Evolutionary conservation across 2,329 filamentous ascomycete species (phyloP), one percentile per base, ranked within the genome.

Genomic region (Penicillium sp.): DNA sequence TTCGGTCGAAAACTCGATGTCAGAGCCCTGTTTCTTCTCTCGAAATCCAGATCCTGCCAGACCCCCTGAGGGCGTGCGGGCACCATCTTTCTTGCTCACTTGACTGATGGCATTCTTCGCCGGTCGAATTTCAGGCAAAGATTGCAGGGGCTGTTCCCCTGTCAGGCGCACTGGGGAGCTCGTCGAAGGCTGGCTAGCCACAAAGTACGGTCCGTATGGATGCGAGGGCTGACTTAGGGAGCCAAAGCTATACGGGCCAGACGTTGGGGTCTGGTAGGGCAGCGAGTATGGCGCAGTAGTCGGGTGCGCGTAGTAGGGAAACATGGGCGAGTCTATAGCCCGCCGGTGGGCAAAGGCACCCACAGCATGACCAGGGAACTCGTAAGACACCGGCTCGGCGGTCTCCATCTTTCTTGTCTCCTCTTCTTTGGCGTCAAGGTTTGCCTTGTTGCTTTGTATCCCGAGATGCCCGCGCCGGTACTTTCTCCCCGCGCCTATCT

Each of bases 1-100:
- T 43, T 87, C 80, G 0, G 89, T 95, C n/a, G 79, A 77, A 61
- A 90, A 91, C 45, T 78, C 75, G 26, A 80, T 69, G n/a, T 78
- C 71, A 2, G 48, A 67, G 43, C 71, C 62, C 19, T 35, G 18
- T 13, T 41, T 43, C 32, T 35, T 39, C 4, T 38, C 35, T 17
- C 17, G 14, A 14, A 16, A 33, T 3, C 13, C 21, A 25, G n/a
- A n/a, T n/a, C n/a, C n/a, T n/a, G n/a, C n/a, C n/a, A n/a, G n/a
- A n/a, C n/a, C n/a, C n/a, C n/a, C n/a, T n/a, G n/a, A n/a, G 11
- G 25, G 6, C 4, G 25, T 6, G 25, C 11, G 4, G 25, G 25
- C 11, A 6, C 5, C 26, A 11, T 56, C 54, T 6, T 30, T 9
- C 30, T 49, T 61, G 17, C 49, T 39, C 5, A 58, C 41, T 5